Base-by-base conservation (phyloP, 2,329 filamentous ascomycete species). In the Neospermospora avenae region DNA sequence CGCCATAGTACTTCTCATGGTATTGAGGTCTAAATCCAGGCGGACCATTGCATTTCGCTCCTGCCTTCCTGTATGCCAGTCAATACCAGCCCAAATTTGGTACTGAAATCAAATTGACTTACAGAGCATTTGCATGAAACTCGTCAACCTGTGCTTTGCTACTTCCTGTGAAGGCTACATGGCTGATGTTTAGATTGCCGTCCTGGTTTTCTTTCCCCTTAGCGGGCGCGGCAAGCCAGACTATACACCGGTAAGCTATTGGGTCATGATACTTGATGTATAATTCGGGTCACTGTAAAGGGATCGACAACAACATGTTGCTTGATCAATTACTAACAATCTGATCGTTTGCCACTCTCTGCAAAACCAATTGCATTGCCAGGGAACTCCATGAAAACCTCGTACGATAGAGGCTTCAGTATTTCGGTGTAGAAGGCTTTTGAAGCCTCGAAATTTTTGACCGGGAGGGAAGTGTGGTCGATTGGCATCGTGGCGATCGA, bases 1-100 rank as follows among this genome's bases (percentile, higher is more conserved):
- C 52, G 22, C 18, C 52, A n/a, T 55, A 55, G 52, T 55, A 55
- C 52, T 55, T 55, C 39, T 55, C 52, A 14, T 55, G 52, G n/a
- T 55, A 55, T 39, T 20, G 14, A 7, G 52, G 39, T 55, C 52
- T 28, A 25, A 55, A 55, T 16, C 52, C 52, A 2, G 52, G 52
- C 13, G 52, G 52, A 13, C 52, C 52, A 35, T 55, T 55, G 39
- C 52, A 55, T 25, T 45, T 55, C 4, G 37, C 52, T 34, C 52
- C 52, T 34, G 25, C 52, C n/a, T 42, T 45, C 16, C 52, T 55
- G 25, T 44, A 25, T 53, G 14, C 31, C 14, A 4, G 16, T 51
- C 28, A 37, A n/a, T 25, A 20, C 45, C 10, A 4, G 3, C 8
- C 39, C 7, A 42, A 18, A 4, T 3, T 20, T 8, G 41, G 6